phyloP scores from a whole-genome alignment of 352 stramenopile genomes.

The Phytophthora multivora region DNA sequence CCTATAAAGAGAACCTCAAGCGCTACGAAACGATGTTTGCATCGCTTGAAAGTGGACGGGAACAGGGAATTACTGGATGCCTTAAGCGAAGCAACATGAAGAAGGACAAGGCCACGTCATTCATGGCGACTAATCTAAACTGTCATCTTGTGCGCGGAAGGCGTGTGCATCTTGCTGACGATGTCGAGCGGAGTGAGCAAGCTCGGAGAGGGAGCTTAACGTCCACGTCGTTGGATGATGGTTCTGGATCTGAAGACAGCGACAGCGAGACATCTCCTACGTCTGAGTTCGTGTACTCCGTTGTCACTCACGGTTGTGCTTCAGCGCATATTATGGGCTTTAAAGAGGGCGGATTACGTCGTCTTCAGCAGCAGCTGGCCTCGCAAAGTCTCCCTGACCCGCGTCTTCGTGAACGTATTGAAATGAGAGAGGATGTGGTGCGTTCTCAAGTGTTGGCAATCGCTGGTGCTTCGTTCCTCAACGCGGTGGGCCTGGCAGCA shows the following conservation, averaged over 20 bases:
- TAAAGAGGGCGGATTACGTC: constrained; percentile 82
- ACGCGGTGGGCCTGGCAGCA: constrained; percentile 62
- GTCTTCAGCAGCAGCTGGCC: constrained; percentile 52
- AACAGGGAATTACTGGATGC: constrained; percentile 83
- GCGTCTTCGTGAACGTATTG: constrained; percentile 62
- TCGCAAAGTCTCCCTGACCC: constrained; percentile 52
- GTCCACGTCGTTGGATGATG: constrained; percentile 40
- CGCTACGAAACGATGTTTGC: constrained; percentile 66
- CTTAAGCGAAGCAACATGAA: constrained; percentile 88
- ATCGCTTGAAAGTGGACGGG: constrained; percentile 77
- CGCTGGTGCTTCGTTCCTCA: constrained; percentile 76
- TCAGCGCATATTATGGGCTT: constrained; percentile 83
- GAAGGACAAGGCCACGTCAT: constrained; percentile 83
- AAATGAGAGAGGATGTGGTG: constrained; percentile 84
- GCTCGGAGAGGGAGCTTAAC: constrained; percentile 29
- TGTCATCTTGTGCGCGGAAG: constrained; percentile 78
- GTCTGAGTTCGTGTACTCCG: constrained; percentile 65
- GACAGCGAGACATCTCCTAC: constrained; percentile 37
- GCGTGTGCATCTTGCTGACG: constrained; percentile 54
- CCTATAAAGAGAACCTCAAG: constrained; percentile 73
- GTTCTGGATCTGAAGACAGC: constrained; percentile 38
- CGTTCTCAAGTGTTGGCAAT: constrained; percentile 78
- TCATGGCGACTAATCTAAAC: constrained; percentile 89
- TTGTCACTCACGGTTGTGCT: constrained; percentile 81
- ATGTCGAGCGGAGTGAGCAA: constrained; percentile 27